phyloP scores from a whole-genome alignment of 306 rosid genomes.

The Vigna trinervia region DNA sequence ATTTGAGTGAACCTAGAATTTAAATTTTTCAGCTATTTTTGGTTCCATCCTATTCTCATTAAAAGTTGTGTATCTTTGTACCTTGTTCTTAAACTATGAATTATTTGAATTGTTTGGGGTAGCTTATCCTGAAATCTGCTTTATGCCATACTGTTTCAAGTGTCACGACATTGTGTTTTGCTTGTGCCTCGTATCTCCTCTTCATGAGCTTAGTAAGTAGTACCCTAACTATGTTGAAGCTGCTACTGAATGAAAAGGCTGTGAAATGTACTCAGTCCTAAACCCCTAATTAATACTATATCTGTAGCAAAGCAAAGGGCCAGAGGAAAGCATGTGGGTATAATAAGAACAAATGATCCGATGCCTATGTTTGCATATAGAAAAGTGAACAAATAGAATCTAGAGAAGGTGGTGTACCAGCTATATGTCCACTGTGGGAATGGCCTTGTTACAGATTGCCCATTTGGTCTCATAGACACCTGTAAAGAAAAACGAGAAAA shows the following conservation, averaged over 20 bases:
- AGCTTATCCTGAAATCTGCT: background rate
- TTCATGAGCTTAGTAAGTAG: conserved; percentile 20
- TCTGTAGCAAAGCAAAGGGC: conserved; percentile 10
- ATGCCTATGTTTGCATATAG: conserved; percentile 9
- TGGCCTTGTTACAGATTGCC: conserved; percentile 5
- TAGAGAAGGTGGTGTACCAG: conserved; percentile 4
- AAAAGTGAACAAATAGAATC: conserved; percentile 22
- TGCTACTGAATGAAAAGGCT: background rate
- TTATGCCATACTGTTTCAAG: conserved; percentile 27
- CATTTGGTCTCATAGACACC: background rate
- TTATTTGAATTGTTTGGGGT: conserved; percentile 1
- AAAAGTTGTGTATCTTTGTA: background rate
- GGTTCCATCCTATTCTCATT: conserved; percentile 6
- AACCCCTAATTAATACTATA: background rate
- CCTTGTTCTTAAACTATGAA: conserved; percentile 12
- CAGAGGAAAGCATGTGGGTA: background rate
- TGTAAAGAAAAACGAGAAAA: background rate
- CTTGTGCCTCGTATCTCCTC: background rate
- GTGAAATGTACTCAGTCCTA: background rate
- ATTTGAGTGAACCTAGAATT: conserved; percentile 8
- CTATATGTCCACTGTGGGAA: conserved; percentile 4
- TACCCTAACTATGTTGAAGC: conserved; percentile 4
- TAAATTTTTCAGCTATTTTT: background rate
- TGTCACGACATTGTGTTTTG: background rate
- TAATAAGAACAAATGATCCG: background rate